phyloP scores from a whole-genome alignment of 441 rosid genomes.

The Raphanus hybrid region DNA sequence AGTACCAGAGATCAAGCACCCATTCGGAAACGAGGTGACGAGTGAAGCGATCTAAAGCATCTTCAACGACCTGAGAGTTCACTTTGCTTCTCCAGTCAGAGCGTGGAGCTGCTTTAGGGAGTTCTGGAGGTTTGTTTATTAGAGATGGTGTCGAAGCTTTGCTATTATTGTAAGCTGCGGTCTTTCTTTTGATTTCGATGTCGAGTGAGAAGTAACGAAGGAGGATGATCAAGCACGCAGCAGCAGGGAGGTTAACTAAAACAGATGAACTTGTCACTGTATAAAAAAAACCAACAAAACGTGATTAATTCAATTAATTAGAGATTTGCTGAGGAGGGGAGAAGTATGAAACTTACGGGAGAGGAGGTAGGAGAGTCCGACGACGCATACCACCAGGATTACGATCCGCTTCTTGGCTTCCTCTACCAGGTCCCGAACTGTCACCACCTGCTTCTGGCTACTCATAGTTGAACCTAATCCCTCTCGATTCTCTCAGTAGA shows the following conservation, averaged over 20 bases:
- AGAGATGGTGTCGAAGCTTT: constrained; percentile 51
- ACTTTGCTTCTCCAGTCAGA: constrained; percentile 93
- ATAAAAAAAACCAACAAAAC: constrained; percentile 17
- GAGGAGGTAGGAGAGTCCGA: constrained; percentile 94
- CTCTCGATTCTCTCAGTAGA: constrained; percentile 5
- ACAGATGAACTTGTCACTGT: constrained; percentile 99
- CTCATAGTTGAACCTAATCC: constrained; percentile 51
- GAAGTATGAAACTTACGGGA: constrained; percentile 62
- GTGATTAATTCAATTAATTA: constrained; percentile 36
- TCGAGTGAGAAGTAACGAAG: constrained; percentile 90
- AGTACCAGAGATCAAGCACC: constrained; percentile 95
- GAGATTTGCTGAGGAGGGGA: background rate
- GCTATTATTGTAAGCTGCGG: constrained; percentile 64
- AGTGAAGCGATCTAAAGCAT: constrained; percentile 84
- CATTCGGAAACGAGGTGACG: constrained; percentile 92
- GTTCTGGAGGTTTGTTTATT: constrained; percentile 51
- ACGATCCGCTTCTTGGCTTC: constrained; percentile 96
- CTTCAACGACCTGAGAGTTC: constrained; percentile 89
- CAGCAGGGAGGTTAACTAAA: constrained; percentile 96
- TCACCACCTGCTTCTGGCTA: constrained; percentile 69
- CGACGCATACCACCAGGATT: constrained; percentile 80
- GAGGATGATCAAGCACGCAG: constrained; percentile 76
- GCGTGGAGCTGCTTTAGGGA: constrained; percentile 53
- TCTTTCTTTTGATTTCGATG: constrained; percentile 79
- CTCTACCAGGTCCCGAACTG: constrained; percentile 80